Conservation (phyloP, 2,329 filamentous ascomycete species). For the Geosmithia flava region DNA sequence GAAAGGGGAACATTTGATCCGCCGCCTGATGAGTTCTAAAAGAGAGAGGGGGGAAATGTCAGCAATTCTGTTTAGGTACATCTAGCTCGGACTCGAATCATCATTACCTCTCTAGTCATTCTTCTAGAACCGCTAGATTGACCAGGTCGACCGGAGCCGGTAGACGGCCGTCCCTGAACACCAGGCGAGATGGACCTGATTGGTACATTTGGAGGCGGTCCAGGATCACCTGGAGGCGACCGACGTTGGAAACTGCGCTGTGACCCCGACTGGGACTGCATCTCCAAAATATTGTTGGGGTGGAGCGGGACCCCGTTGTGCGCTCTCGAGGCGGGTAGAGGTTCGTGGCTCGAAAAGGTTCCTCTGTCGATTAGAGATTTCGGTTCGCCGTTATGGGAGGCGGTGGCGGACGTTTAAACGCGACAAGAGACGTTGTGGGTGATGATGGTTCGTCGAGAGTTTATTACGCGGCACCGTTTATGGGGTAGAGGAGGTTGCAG, state of each 20-base stretch:
- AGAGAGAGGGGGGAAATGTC: too few relatives aligned
- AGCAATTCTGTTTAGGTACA: too few relatives aligned
- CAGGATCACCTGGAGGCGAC: slow-evolving; percentile 38
- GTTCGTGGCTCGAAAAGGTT: not conserved
- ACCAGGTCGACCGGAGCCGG: slow-evolving; percentile 44
- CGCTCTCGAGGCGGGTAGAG: too few relatives aligned
- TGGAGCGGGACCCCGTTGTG: not conserved
- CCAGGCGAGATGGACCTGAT: slow-evolving; percentile 49
- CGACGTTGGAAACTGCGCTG: slow-evolving; percentile 2
- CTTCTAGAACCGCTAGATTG: slow-evolving; percentile 15
- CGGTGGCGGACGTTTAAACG: too few relatives aligned
- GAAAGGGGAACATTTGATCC: slow-evolving; percentile 67
- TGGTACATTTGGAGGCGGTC: slow-evolving; percentile 42
- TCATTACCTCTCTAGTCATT: slow-evolving; percentile 5
- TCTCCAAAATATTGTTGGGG: not conserved
- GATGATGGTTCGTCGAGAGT: too few relatives aligned
- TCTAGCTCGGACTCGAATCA: too few relatives aligned
- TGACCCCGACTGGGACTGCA: slow-evolving; percentile 1
- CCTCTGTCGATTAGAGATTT: too few relatives aligned
- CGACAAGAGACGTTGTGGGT: too few relatives aligned
- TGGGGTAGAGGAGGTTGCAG: too few relatives aligned
- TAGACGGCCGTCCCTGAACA: slow-evolving; percentile 51
- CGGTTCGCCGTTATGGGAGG: too few relatives aligned
- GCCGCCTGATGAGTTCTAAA: slow-evolving; percentile 30
- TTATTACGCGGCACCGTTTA: too few relatives aligned